Evolutionary conservation across 208 protist species (phyloP).

Genomic region (Lotmaria passim): DNA sequence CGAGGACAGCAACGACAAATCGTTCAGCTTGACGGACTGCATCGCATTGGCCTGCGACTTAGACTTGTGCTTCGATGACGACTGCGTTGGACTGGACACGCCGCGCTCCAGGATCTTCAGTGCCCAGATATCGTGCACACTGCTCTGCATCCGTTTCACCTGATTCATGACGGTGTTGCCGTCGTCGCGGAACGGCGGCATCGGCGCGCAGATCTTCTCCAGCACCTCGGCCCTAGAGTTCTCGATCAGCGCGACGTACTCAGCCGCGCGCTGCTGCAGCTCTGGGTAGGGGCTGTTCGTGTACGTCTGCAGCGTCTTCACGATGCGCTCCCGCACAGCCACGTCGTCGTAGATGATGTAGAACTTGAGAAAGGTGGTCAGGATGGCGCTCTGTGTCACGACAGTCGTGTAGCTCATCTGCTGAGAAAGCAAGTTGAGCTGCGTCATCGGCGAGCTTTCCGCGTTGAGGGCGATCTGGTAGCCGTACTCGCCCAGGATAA

Average conservation of each 20-base stretch:
- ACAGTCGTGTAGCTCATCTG: conserved; percentile 71
- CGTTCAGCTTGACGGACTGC: conserved; percentile 49
- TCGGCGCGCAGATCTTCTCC: conserved; percentile 69
- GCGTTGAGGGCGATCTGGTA: conserved; percentile 95
- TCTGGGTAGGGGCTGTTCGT: conserved; percentile 91
- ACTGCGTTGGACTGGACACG: conserved; percentile 7
- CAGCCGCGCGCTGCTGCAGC: conserved; percentile 97
- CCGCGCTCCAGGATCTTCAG: conserved; percentile 42
- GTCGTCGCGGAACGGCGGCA: conserved; percentile 67
- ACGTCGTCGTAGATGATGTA: conserved; percentile 94
- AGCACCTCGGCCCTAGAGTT: conserved; percentile 64
- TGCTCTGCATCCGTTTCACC: conserved; percentile 32
- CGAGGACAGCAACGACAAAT: conserved; percentile 97
- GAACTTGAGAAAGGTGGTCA: conserved; percentile 96
- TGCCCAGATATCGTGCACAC: conserved; percentile 48
- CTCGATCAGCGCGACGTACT: conserved; percentile 93
- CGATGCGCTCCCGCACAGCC: conserved; percentile 69
- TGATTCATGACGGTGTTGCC: conserved; percentile 46
- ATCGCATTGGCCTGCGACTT: conserved; percentile 51
- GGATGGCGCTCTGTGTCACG: conserved; percentile 90
- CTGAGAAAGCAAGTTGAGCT: conserved; percentile 86
- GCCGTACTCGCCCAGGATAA: conserved; percentile 98
- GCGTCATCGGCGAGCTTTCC: conserved; percentile 70
- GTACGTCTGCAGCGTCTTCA: conserved; percentile 76
- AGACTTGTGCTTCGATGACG: conserved; percentile 9